Conservation (phyloP, 2,329 filamentous ascomycete species). For the Aspergillus spinulosporus region DNA sequence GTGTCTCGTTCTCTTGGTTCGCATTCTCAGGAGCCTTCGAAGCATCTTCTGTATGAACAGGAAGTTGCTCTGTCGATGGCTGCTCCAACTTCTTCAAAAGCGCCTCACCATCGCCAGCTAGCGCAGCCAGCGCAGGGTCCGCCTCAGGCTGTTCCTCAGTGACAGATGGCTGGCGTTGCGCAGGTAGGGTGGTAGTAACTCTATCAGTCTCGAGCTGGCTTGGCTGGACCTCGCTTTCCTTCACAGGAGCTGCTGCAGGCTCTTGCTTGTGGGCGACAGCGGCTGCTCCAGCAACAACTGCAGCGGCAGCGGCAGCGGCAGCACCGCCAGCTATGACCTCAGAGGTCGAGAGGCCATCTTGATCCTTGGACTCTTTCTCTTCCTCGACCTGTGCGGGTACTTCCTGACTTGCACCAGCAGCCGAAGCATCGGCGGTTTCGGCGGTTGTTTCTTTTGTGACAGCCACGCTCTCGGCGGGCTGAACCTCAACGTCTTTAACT, state of each 20-base stretch:
- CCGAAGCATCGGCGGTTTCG: conserved; percentile 10
- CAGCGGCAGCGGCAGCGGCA: conserved; percentile 28
- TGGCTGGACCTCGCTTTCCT: conserved; percentile 16
- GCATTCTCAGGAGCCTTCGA: conserved; percentile 18
- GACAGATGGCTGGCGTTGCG: conserved; percentile 24
- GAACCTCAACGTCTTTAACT: conserved; percentile 5
- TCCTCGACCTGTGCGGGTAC: conserved; percentile 7
- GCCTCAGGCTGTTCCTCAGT: conserved; percentile 33
- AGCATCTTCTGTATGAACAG: conserved; percentile 51
- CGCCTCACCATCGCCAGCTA: conserved; percentile 36
- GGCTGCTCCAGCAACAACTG: conserved; percentile 25
- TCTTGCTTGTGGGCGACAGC: conserved; percentile 25
- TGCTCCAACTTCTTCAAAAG: conserved; percentile 33
- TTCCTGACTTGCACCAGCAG: conserved; percentile 14
- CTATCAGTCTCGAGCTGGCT: conserved; percentile 20
- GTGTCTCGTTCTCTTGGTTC: conserved; percentile 15
- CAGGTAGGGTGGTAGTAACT: conserved; percentile 7
- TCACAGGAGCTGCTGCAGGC: conserved; percentile 11
- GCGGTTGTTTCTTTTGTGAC: neutral
- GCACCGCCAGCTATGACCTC: conserved; percentile 31
- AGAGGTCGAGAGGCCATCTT: conserved; percentile 25
- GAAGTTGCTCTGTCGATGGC: conserved; percentile 33
- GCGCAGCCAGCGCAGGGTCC: conserved; percentile 33
- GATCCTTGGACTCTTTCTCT: conserved; percentile 10
- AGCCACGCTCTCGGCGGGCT: conserved; percentile 4